Conservation (phyloP, 371 early-diverging fungal species). For the Encephalitozoon intestinalis region DNA sequence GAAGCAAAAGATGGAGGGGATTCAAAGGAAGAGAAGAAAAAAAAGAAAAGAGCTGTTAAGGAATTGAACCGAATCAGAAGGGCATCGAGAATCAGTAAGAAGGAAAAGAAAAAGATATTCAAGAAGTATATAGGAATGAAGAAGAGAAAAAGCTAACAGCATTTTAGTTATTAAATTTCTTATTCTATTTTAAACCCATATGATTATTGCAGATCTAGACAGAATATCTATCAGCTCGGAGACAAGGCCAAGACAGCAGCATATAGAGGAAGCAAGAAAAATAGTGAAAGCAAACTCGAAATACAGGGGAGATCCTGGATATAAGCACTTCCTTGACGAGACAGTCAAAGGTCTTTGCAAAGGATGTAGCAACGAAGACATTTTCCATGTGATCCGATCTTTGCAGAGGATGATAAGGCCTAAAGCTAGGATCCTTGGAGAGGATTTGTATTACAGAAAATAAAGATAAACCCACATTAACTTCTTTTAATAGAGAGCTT, state of each 20-base stretch:
- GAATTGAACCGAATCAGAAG: conserved; percentile 44
- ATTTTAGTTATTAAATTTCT: neutral
- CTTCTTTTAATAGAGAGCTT: neutral
- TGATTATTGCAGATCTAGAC: neutral
- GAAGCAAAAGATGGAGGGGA: neutral
- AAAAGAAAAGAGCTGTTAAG: conserved; percentile 37
- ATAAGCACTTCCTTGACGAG: neutral
- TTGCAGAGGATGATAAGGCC: conserved; percentile 1
- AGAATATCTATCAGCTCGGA: neutral
- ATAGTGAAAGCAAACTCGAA: neutral
- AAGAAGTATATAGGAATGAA: conserved; percentile 34
- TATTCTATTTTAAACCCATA: neutral
- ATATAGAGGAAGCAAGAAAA: neutral
- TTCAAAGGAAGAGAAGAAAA: conserved; percentile 26
- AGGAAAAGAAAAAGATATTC: conserved; percentile 29
- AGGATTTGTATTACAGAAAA: neutral
- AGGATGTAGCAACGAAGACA: neutral
- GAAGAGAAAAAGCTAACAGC: neutral
- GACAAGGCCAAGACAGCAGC: neutral
- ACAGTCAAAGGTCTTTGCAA: neutral
- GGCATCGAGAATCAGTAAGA: conserved; percentile 27
- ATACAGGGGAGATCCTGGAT: neutral
- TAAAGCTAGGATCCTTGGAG: neutral
- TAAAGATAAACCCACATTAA: neutral
- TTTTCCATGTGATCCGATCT: neutral